Conservation (phyloP, 2,329 filamentous ascomycete species). For the Rugonectria rugulosa region DNA sequence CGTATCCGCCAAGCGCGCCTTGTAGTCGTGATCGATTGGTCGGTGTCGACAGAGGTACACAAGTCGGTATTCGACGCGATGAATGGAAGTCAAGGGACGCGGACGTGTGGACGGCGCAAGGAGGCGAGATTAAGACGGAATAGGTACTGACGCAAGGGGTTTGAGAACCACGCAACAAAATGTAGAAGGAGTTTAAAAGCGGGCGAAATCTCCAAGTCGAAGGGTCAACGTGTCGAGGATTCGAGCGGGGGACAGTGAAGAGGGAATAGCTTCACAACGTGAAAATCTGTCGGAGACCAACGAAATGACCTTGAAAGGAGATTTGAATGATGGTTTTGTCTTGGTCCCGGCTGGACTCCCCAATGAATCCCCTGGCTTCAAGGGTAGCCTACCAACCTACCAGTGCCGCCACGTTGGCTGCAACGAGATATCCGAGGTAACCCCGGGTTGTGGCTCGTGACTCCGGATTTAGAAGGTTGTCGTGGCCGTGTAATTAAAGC, state of each 20-base stretch:
- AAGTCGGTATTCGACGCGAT: conserved; percentile 14
- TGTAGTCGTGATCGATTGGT: background rate
- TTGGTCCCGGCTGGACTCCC: conserved; percentile 20
- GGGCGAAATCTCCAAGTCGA: conserved; percentile 10
- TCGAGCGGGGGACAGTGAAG: conserved; percentile 3
- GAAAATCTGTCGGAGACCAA: conserved; percentile 35
- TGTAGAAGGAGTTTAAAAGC: conserved; percentile 12
- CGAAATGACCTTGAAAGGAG: conserved; percentile 38
- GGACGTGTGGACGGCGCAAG: background rate
- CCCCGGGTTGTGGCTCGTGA: conserved; percentile 16
- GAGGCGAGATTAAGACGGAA: conserved; percentile 12
- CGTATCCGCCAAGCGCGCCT: conserved; percentile 3
- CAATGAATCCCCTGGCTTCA: background rate
- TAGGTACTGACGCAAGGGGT: conserved; percentile 6
- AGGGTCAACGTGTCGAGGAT: conserved; percentile 11
- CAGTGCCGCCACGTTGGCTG: conserved; percentile 35
- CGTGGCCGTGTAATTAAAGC: conserved; percentile 4
- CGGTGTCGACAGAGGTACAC: background rate
- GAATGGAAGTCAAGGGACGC: conserved; percentile 1
- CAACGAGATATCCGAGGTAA: conserved; percentile 16
- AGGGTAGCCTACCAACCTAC: conserved; percentile 14
- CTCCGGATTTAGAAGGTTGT: background rate
- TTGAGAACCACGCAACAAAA: conserved; percentile 1
- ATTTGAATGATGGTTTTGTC: conserved; percentile 30
- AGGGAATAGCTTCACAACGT: conserved; percentile 29